Conservation (phyloP, 2,329 filamentous ascomycete genomes). For the Dothistroma septosporum region DNA sequence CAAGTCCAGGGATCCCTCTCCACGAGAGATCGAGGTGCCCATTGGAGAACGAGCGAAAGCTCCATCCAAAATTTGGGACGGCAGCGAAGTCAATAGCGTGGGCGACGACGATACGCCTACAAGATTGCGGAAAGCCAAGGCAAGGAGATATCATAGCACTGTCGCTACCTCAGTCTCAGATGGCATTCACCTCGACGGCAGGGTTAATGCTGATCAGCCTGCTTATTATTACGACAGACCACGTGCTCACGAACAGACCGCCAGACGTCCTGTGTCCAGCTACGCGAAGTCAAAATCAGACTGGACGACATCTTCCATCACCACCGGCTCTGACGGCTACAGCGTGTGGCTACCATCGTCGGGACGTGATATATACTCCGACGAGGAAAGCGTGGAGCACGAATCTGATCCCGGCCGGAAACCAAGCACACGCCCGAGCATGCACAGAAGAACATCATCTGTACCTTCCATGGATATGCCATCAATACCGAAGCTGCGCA, state of each 20-base stretch:
- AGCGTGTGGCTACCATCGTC: slow-evolving; percentile 49
- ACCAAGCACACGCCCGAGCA: slow-evolving; percentile 31
- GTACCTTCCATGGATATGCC: slow-evolving; percentile 46
- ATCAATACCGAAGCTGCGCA: slow-evolving; percentile 43
- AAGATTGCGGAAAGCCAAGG: slow-evolving; percentile 20
- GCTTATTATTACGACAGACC: slow-evolving; percentile 24
- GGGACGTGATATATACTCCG: slow-evolving; percentile 33
- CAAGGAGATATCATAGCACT: slow-evolving; percentile 25
- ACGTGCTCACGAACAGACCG: slow-evolving; percentile 8
- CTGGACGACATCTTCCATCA: slow-evolving; percentile 23
- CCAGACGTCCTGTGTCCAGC: slow-evolving; percentile 18
- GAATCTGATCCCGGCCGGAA: slow-evolving; percentile 14
- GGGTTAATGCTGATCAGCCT: slow-evolving; percentile 20
- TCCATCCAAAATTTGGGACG: slow-evolving; percentile 46
- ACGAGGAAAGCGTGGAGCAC: slow-evolving; percentile 31
- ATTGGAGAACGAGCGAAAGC: slow-evolving; percentile 55
- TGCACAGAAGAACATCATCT: slow-evolving; percentile 46
- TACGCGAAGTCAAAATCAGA: slow-evolving; percentile 26
- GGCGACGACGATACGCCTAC: slow-evolving; percentile 15
- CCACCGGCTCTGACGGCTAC: slow-evolving; percentile 29
- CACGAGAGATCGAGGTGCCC: slow-evolving; percentile 56
- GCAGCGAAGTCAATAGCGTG: slow-evolving; percentile 36
- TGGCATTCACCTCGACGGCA: slow-evolving; percentile 12
- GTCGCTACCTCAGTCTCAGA: slow-evolving; percentile 14
- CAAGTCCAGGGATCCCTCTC: slow-evolving; percentile 27